These are phyloP conservation scores for Yamadazyma dushanensis DNA, from an alignment of 1,139 yeast species.

Conservation along the genomic window DNA sequence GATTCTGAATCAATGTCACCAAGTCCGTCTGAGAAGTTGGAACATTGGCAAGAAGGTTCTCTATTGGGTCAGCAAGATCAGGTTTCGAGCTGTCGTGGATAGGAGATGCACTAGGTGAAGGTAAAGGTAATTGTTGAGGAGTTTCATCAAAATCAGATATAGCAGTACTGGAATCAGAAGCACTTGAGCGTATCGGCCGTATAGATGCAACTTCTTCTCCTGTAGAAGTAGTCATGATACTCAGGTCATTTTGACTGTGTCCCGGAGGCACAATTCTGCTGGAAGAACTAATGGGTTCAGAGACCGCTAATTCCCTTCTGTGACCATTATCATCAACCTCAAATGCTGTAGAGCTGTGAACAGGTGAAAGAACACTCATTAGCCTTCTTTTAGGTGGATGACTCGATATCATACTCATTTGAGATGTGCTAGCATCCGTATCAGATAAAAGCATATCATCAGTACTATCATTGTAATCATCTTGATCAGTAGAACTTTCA, in stretches of 20 bases:
- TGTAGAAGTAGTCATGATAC: no score
- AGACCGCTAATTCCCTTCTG: no score
- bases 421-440: slow-evolving; percentile 29
- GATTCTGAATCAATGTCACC: slow-evolving; percentile 32
- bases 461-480: slow-evolving; percentile 21
- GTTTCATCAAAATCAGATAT: slow-evolving; percentile 39
- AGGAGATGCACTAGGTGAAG: slow-evolving; percentile 73
- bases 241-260: no score
- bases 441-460: slow-evolving; percentile 43
- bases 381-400: slow-evolving; percentile 47
- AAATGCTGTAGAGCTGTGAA: slow-evolving; percentile 2
- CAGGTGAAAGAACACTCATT: slow-evolving; percentile 22
- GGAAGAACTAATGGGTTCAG: no score
- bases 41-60: slow-evolving; percentile 20
- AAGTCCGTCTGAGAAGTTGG: slow-evolving; percentile 46
- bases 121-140: slow-evolving; percentile 53
- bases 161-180: slow-evolving; percentile 35
- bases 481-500: slow-evolving; percentile 9
- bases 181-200: no score
- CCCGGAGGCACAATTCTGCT: no score
- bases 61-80: slow-evolving; percentile 16
- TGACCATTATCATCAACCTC: neutral
- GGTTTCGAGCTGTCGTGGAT: slow-evolving; percentile 31
- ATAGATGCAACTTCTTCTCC: no score
- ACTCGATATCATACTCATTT: slow-evolving; percentile 24